phyloP scores from a whole-genome alignment of 306 rosid species.

The Castanospermum australe region DNA sequence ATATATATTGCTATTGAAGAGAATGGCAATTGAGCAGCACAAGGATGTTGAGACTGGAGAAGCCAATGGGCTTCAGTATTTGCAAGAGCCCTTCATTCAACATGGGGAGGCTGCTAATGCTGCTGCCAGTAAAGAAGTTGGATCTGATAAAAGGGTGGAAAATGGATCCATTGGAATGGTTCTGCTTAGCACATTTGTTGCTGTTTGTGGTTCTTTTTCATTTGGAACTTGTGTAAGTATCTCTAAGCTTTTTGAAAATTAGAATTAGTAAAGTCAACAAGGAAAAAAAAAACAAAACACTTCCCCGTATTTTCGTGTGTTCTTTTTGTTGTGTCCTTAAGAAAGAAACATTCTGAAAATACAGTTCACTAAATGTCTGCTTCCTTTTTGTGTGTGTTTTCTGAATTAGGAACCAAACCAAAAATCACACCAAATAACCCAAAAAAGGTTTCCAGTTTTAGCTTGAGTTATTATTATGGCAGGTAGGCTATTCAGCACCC shows the following conservation, averaged over 20 bases:
- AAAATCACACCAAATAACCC: neutral
- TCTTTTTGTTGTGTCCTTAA: neutral
- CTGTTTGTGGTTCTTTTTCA: slow-evolving; percentile 81
- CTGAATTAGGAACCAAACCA: slow-evolving; percentile 23
- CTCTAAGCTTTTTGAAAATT: neutral
- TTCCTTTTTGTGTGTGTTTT: neutral
- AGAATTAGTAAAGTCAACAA: neutral
- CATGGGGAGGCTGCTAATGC: neutral
- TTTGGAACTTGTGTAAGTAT: slow-evolving; percentile 84
- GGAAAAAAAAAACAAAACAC: neutral
- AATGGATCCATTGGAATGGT: slow-evolving; percentile 73
- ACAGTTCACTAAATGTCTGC: neutral
- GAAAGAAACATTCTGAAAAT: neutral
- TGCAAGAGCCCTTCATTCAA: slow-evolving; percentile 54
- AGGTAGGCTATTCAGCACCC: slow-evolving; percentile 62
- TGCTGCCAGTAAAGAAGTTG: slow-evolving; percentile 6
- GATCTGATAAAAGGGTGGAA: slow-evolving; percentile 24
- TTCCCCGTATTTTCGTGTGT: neutral
- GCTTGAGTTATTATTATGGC: slow-evolving; percentile 31
- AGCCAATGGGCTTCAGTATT: slow-evolving; percentile 20
- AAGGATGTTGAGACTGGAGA: slow-evolving; percentile 57
- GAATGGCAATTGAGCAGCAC: slow-evolving; percentile 53
- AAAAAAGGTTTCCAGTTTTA: neutral
- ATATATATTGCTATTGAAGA: neutral
- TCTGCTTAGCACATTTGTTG: slow-evolving; percentile 66